Evolutionary conservation across 108 stramenopile species (phyloP).

Genomic region (Cylindrotheca closterium): DNA sequence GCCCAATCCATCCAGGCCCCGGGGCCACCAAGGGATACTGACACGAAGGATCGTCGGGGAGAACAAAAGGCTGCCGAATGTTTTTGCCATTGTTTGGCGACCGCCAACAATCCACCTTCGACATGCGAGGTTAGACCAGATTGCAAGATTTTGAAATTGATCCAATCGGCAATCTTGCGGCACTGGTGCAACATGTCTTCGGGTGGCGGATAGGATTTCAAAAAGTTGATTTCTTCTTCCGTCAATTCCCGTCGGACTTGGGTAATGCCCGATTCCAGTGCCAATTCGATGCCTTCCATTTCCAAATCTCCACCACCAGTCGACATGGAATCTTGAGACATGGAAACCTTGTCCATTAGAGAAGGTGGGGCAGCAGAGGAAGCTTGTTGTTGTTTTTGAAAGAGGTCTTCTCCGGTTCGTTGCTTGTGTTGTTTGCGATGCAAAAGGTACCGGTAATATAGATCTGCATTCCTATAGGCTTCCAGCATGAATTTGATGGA

Average conservation of each 20-base stretch:
- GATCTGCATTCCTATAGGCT: conserved; percentile 45
- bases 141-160: conserved; percentile 66
- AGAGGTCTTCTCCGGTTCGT: not conserved
- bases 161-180: conserved; percentile 63
- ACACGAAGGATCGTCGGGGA: conserved; percentile 29
- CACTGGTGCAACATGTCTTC: conserved; percentile 72
- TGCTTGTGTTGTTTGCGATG: conserved; percentile 25
- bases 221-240: conserved; percentile 5
- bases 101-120: conserved; percentile 41
- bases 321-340: not conserved
- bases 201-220: conserved; percentile 14
- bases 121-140: conserved; percentile 39
- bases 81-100: conserved; percentile 60
- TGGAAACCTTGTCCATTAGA: not conserved
- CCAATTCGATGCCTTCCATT: conserved; percentile 42
- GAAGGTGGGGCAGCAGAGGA: not conserved
- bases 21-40: not conserved
- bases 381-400: not conserved
- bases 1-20: conserved; percentile 42
- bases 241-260: not conserved
- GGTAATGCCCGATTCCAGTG: conserved; percentile 13
- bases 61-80: conserved; percentile 44
- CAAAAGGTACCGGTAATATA: conserved; percentile 45
- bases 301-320: not conserved
- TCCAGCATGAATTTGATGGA: conserved; percentile 45